Base-by-base conservation (phyloP, 352 stramenopile genomes). In the Globisporangium sylvaticum region DNA sequence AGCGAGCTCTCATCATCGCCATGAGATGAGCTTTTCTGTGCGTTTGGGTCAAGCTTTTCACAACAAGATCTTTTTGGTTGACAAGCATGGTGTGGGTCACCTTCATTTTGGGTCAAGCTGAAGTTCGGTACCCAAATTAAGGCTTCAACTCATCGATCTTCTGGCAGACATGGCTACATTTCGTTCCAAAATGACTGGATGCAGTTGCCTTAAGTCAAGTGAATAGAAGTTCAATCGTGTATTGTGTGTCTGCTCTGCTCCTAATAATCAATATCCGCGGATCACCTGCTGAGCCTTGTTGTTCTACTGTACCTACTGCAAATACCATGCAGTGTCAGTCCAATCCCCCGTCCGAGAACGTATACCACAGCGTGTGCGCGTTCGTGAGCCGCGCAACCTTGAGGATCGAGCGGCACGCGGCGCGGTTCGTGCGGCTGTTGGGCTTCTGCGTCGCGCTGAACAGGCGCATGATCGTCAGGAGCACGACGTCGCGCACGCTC, bases 381-480 rank as follows among this genome's bases (percentile, higher is more conserved):
- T 83, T 92, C 0, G 78, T 72, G 8, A 94, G 66, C 8, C 87
- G 74, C 25, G 84, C 77, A n/a, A 94, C 69, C 68, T 92, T 93
- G 53, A 94, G 74, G 42, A 93, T 73, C 31, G 78, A 89, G 25
- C 84, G 83, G 65, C 84, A 92, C n/a, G 83, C 84, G 15, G 83
- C 81, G 31, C 86, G 86, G 65, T 83, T 92, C 61, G 82, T 90
- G 44, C 83, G 76, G 46, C 76, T 92, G 70, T 91, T 91, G 27
- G 87, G 75, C 66, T 92, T 91, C 62, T 93, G 82, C 84, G 92
- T 93, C 25, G 74, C 87, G 3, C 65, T 52, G 34, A 92, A 79
- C 15, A 93, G 75, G 52, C 79, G 74, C 55, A 88, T 71, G 62
- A 91, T 75, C 24, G 80, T 88, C 37, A 92, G 66, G 62, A 94